These are phyloP conservation scores for Penicillium maclennaniae DNA, from an alignment of 495 filamentous ascomycete species.

Conservation along the genomic window DNA sequence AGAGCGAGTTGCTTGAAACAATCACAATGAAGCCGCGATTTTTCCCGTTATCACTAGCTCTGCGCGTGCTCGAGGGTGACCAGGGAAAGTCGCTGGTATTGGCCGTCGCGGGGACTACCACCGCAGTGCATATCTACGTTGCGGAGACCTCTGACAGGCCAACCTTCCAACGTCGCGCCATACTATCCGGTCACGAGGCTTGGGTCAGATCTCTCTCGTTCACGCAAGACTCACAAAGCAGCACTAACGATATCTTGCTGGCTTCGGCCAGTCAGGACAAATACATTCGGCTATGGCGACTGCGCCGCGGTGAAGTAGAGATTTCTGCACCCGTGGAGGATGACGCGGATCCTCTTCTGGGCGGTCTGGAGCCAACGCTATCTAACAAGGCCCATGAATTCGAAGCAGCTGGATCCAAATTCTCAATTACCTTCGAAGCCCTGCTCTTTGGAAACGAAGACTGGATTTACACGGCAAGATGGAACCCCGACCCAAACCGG, in stretches of 20 bases:
- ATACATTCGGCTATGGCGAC: conserved; percentile 90
- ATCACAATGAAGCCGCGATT: conserved; percentile 71
- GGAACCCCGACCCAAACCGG: conserved; percentile 55
- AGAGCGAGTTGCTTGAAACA: conserved; percentile 57
- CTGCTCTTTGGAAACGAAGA: conserved; percentile 94
- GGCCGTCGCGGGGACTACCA: conserved; percentile 79
- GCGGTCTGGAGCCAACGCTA: conserved; percentile 56
- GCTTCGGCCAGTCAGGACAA: conserved; percentile 97
- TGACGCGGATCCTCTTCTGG: conserved; percentile 53
- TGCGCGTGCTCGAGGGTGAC: conserved; percentile 52
- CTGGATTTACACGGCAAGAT: conserved; percentile 88
- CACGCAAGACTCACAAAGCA: conserved; percentile 53
- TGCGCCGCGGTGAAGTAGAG: conserved; percentile 60
- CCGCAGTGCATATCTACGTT: conserved; percentile 72
- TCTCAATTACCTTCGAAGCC: conserved; percentile 89
- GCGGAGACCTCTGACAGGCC: conserved; percentile 35
- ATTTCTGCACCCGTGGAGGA: conserved; percentile 34
- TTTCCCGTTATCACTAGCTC: conserved; percentile 72
- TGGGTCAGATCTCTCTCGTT: conserved; percentile 90
- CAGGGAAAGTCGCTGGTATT: conserved; percentile 56
- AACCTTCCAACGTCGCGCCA: conserved; percentile 70
- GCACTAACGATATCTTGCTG: conserved; percentile 66
- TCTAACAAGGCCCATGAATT: conserved; percentile 86
- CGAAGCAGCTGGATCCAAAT: conserved; percentile 53
- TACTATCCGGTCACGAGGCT: conserved; percentile 85